Conservation (phyloP, 2,329 filamentous ascomycete species). For the Fusarium pseudograminearum region DNA sequence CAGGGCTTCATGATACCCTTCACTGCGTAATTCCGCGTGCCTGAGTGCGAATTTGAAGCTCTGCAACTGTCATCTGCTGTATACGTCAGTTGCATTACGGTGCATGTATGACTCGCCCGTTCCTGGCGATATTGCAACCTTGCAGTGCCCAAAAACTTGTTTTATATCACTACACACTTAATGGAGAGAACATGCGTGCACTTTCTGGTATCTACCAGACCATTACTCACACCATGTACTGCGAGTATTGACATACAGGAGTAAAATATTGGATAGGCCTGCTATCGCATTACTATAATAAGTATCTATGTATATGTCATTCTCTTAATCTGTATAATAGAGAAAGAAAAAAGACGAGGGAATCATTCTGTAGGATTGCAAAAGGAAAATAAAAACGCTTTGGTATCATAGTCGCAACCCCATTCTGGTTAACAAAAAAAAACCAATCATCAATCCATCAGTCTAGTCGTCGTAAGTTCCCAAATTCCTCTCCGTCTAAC, state of each 20-base stretch:
- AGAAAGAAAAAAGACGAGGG: not conserved
- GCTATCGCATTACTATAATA: constrained; percentile 40
- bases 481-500: not conserved
- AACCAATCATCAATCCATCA: constrained; percentile 20
- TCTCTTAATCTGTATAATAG: constrained; percentile 2
- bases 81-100: not conserved
- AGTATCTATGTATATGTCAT: constrained; percentile 7
- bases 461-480: constrained; percentile 25
- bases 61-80: not conserved
- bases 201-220: not conserved
- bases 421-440: constrained; percentile 9
- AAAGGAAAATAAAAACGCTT: constrained; percentile 29
- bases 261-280: constrained; percentile 25
- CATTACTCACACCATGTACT: not conserved
- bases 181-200: not conserved
- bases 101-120: not conserved
- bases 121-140: not conserved
- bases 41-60: not conserved
- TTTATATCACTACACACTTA: not conserved
- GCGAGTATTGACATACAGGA: no score
- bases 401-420: constrained; percentile 39
- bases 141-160: not conserved
- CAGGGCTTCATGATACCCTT: no score
- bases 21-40: no score
- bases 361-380: constrained; percentile 13